These are phyloP conservation scores for Pseudocercospora ulei DNA, from an alignment of 2,329 filamentous ascomycete genomes.

Conservation along the genomic window DNA sequence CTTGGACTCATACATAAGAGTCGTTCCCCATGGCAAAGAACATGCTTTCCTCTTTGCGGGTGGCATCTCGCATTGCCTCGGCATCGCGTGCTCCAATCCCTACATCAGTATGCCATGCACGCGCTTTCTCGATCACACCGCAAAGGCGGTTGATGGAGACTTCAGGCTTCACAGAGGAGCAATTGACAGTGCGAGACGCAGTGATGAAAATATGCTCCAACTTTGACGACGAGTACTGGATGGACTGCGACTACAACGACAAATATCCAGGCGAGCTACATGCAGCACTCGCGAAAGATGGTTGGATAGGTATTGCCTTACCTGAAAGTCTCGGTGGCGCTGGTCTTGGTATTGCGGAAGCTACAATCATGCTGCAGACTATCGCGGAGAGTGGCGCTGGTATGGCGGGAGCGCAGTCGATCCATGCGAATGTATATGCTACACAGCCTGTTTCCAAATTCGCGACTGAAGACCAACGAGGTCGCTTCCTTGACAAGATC, in stretches of 20 bases:
- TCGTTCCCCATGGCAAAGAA: constrained; percentile 19
- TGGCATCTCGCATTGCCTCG: constrained; percentile 7
- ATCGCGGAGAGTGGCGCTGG: constrained; percentile 55
- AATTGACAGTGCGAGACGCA: constrained; percentile 62
- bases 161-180: constrained; percentile 61
- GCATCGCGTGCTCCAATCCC: background rate
- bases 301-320: constrained; percentile 73
- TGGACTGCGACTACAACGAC: constrained; percentile 58
- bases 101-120: constrained; percentile 18
- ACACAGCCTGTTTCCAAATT: constrained; percentile 68
- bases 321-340: constrained; percentile 65
- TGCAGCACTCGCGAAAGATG: constrained; percentile 58
- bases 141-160: constrained; percentile 55
- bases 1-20: background rate
- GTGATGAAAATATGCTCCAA: constrained; percentile 57
- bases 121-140: constrained; percentile 32
- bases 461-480: constrained; percentile 54
- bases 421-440: constrained; percentile 59
- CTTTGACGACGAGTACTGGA: constrained; percentile 70
- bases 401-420: constrained; percentile 56
- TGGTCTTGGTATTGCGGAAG: constrained; percentile 68
- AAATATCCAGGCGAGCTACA: constrained; percentile 68
- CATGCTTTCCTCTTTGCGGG: constrained; percentile 19
- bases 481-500: constrained; percentile 57
- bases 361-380: constrained; percentile 79